Conservation (phyloP, 345 rosid genomes). For the Xanthoceras sorbifolium region DNA sequence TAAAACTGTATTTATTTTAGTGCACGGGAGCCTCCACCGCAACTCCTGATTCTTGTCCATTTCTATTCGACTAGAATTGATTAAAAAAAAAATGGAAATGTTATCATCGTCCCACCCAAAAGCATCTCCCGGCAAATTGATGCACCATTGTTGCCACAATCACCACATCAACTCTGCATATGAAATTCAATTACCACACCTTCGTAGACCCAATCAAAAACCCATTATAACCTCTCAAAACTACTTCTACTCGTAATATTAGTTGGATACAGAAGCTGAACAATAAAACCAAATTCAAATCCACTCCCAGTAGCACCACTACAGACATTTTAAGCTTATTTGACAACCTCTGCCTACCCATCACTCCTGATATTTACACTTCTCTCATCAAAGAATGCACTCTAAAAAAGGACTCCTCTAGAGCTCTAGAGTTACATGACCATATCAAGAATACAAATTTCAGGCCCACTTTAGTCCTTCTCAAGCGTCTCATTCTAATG, state of each 20-base stretch:
- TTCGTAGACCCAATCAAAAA: not conserved
- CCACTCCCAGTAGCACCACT: slow-evolving; percentile 20
- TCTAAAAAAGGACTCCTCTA: slow-evolving; percentile 31
- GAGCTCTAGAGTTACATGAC: slow-evolving; percentile 49
- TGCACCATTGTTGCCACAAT: not conserved
- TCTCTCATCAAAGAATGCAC: slow-evolving; percentile 65
- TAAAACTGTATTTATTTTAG: too few relatives aligned
- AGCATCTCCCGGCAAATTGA: not conserved
- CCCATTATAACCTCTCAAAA: not conserved
- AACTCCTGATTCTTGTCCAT: too few relatives aligned
- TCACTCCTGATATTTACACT: slow-evolving; percentile 51
- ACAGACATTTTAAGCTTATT: slow-evolving; percentile 52
- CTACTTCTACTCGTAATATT: not conserved
- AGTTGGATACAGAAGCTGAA: not conserved
- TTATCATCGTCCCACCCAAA: not conserved
- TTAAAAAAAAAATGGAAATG: not conserved
- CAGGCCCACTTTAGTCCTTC: slow-evolving; percentile 34
- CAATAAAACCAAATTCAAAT: not conserved
- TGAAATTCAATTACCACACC: not conserved
- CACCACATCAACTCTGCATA: not conserved
- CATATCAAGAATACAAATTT: slow-evolving; percentile 38
- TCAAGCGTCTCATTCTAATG: slow-evolving; percentile 57
- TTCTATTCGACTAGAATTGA: not conserved
- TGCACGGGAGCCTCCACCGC: too few relatives aligned
- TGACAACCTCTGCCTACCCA: slow-evolving; percentile 51